Evolutionary conservation across 2,329 filamentous ascomycete genomes (phyloP), one percentile per base, ranked within the genome.

Genomic region (Mariannaea sp.): DNA sequence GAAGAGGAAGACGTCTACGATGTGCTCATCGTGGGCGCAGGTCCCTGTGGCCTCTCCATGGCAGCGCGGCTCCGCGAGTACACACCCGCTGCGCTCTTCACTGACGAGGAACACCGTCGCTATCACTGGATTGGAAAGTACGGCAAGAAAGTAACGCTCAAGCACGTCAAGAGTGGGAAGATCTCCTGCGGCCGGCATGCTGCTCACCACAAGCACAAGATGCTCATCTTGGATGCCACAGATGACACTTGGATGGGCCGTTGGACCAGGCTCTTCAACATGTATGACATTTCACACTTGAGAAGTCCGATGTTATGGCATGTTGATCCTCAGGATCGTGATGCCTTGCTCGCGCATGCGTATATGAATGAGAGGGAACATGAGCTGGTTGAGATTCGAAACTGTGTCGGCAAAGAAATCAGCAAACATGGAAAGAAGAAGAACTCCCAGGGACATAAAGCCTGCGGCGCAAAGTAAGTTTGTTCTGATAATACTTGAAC

Each of bases 271-370:
- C 78, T 88, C 3, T 93, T 93, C 71, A 75, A 78, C 26, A 81
- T 80, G 3, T 83, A 90, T 38, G 80, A 85, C 42, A 93, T 93
- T 40, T 77, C 80, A 1, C 83, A 92, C 62, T 74, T 94, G 32
- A 80, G 89, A 13, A 92, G 88, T 60, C 89, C 88, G 0, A 89
- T 93, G 86, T 88, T 92, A 65, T 93, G 91, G 74, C 89, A 94
- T 65, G 78, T 90, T 12, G 89, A 93, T 65, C 89, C 89, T 0
- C 77, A 81, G 1, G 89, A 93, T 69, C 78, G 88, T 2, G 89
- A 93, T 72, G 86, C 86, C 0, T 73, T 93, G 62, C 73, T 92
- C 17, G 86, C 84, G 1, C 89, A 86, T 70, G 80, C 87, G 0
- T 84, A 88, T 62, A 78, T 81, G 51, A 75, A 80, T 14, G 79